phyloP scores from a whole-genome alignment of 108 stramenopile species.

The Nitzschia putrida region DNA sequence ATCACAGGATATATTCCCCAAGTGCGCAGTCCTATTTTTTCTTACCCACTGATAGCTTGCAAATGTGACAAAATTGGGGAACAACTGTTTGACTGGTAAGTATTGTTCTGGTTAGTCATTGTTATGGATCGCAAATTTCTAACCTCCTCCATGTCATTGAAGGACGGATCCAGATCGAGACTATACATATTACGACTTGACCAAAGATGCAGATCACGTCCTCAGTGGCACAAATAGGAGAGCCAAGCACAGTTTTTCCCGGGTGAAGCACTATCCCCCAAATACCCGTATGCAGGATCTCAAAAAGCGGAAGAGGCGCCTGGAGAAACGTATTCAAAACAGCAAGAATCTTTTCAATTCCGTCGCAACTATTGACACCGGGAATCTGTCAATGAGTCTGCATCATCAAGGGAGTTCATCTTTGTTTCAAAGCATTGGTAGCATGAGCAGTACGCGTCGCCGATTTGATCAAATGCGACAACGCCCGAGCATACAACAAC shows the following conservation, averaged over 20 bases:
- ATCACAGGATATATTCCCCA: constrained; percentile 74
- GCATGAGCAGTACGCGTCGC: too few species aligned
- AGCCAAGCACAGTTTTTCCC: constrained; percentile 38
- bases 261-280: constrained; percentile 41
- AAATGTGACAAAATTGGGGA: constrained; percentile 62
- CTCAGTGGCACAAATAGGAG: constrained; percentile 25
- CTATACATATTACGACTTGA: constrained; percentile 73
- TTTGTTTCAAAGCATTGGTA: too few species aligned
- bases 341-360: constrained; percentile 19
- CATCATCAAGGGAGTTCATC: neutral
- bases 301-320: neutral
- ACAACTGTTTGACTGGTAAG: constrained; percentile 63
- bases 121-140: neutral
- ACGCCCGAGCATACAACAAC: too few species aligned
- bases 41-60: constrained; percentile 78
- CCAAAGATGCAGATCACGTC: constrained; percentile 68
- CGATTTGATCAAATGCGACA: too few species aligned
- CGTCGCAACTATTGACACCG: constrained; percentile 3
- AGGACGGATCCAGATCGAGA: constrained; percentile 67
- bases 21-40: constrained; percentile 54
- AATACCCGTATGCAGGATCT: neutral
- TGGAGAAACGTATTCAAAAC: neutral
- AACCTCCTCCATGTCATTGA: neutral
- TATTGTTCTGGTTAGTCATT: neutral
- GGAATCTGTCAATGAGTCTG: constrained; percentile 2